Conservation (phyloP, 2,329 filamentous ascomycete species). For the Hypoxylon rubiginosum region DNA sequence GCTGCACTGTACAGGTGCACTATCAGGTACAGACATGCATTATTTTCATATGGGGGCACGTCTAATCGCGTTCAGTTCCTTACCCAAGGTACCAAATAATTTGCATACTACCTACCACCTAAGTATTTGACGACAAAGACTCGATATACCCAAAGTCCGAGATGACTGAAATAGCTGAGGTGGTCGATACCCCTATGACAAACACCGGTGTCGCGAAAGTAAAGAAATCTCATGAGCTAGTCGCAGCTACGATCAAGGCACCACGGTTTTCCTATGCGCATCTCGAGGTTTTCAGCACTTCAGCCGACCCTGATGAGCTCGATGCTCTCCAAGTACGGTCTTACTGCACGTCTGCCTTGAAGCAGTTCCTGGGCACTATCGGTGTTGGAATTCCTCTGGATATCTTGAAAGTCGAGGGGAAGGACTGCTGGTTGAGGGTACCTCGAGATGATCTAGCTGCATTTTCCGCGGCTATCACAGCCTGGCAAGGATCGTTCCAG, state of each 20-base stretch:
- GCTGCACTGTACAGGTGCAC: too few species aligned
- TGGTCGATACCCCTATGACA: slow-evolving; percentile 48
- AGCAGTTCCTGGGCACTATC: slow-evolving; percentile 77
- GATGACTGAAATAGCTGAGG: slow-evolving; percentile 21
- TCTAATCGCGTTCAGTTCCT: neutral
- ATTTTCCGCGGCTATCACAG: slow-evolving; percentile 74
- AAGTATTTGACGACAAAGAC: neutral
- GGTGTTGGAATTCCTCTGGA: slow-evolving; percentile 78
- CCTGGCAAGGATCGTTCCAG: slow-evolving; percentile 68
- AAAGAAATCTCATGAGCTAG: slow-evolving; percentile 63
- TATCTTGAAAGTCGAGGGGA: slow-evolving; percentile 71
- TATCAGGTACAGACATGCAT: neutral
- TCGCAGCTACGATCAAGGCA: slow-evolving; percentile 64
- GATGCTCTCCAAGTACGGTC: slow-evolving; percentile 74
- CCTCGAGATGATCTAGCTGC: slow-evolving; percentile 71
- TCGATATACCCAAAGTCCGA: neutral
- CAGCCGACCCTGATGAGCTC: slow-evolving; percentile 52
- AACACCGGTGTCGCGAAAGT: slow-evolving; percentile 39
- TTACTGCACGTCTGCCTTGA: slow-evolving; percentile 73
- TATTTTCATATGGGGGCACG: neutral
- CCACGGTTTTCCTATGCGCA: slow-evolving; percentile 70
- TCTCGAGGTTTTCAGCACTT: slow-evolving; percentile 61
- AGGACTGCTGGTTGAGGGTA: slow-evolving; percentile 74
- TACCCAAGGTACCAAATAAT: neutral
- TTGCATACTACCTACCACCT: neutral